Percentiles rank a stretch among this genome's conserved stretches.
These are phyloP conservation scores for Neurospora sp. DNA, from an alignment of 2,329 filamentous ascomycete genomes.

Conservation along the genomic window DNA sequence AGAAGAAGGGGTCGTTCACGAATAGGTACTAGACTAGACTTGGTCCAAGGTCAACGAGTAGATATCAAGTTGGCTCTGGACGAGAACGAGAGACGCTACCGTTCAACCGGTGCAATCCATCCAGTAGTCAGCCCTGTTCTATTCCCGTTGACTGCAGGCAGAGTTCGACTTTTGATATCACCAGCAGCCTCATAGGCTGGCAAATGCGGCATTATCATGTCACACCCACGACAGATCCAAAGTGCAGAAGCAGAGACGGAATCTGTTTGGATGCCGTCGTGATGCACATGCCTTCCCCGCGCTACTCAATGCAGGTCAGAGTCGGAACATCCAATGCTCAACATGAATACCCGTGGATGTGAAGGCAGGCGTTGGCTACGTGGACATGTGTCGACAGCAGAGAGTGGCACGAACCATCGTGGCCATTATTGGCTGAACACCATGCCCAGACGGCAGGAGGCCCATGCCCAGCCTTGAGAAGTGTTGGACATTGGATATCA, in stretches of 20 bases:
- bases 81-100: neutral
- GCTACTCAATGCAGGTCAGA: neutral
- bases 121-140: neutral
- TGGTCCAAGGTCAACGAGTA: neutral
- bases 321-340: neutral
- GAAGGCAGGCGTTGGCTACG: neutral
- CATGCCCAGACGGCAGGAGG: neutral
- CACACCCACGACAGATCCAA: neutral
- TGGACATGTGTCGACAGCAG: slow-evolving; percentile 9
- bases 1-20: too few relatives aligned
- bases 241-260: neutral
- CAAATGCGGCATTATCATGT: neutral
- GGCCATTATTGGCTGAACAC: neutral
- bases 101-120: neutral
- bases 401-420: slow-evolving; percentile 1
- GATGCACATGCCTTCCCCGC: neutral
- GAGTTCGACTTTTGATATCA: neutral
- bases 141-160: neutral
- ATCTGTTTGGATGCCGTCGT: neutral
- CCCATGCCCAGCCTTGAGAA: neutral
- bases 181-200: neutral
- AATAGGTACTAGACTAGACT: too few relatives aligned
- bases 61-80: neutral
- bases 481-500: neutral
- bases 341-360: neutral